Conservation (phyloP, 257 asterid species). For the Perilla frutescens region DNA sequence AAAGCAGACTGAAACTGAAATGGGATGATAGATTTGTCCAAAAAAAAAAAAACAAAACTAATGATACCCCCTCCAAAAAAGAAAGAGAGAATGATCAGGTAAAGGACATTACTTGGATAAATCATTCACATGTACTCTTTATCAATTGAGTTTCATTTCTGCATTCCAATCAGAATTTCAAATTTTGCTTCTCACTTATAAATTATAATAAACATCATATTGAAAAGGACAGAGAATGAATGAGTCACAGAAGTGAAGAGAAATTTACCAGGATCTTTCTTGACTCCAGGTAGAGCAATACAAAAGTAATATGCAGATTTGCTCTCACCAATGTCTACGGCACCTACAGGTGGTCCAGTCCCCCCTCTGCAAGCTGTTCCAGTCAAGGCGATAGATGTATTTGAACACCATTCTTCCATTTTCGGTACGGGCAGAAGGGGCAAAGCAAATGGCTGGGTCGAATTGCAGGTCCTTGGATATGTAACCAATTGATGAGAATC, state of each 20-base stretch:
- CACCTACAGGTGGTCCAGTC: slow-evolving; percentile 77
- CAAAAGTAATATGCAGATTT: slow-evolving; percentile 74
- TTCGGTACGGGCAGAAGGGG: slow-evolving; percentile 60
- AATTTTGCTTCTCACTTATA: too few relatives aligned
- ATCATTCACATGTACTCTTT: not conserved
- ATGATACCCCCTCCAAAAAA: too few relatives aligned
- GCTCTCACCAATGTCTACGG: slow-evolving; percentile 72
- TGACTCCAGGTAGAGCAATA: slow-evolving; percentile 90
- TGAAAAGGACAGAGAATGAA: not conserved
- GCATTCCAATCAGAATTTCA: not conserved
- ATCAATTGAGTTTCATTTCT: not conserved
- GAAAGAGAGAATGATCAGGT: not conserved
- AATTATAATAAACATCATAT: not conserved
- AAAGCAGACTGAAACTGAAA: too few relatives aligned
- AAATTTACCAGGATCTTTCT: slow-evolving; percentile 76
- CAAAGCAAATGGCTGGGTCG: slow-evolving; percentile 51
- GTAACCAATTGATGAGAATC: slow-evolving; percentile 44
- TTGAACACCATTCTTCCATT: slow-evolving; percentile 50
- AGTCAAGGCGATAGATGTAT: slow-evolving; percentile 48
- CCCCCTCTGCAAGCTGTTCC: slow-evolving; percentile 67
- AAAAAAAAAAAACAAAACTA: too few relatives aligned
- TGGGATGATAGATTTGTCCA: too few relatives aligned
- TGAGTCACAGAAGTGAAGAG: not conserved
- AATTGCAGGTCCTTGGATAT: slow-evolving; percentile 17
- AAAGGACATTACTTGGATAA: not conserved